phyloP scores from a whole-genome alignment of 352 stramenopile species.

The Phytophthora colocasiae region DNA sequence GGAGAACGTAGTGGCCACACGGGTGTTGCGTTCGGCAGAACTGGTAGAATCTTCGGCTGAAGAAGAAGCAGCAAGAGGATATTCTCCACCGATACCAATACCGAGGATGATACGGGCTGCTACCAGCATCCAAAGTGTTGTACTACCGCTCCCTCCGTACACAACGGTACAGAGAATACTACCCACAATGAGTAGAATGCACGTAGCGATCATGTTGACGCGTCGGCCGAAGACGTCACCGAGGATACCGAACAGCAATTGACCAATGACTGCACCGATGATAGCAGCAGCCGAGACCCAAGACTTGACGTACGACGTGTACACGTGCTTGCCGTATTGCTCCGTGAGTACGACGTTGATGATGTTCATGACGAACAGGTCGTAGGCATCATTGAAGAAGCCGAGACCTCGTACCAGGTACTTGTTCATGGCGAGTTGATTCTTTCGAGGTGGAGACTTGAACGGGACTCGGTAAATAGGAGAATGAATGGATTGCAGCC shows the following conservation, averaged over 20 bases:
- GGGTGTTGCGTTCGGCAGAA: slow-evolving; percentile 50
- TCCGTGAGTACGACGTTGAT: slow-evolving; percentile 78
- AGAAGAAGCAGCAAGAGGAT: slow-evolving; percentile 51
- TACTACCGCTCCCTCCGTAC: slow-evolving; percentile 8
- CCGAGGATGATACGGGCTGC: slow-evolving; percentile 17
- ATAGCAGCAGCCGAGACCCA: slow-evolving; percentile 55
- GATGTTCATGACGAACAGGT: slow-evolving; percentile 82
- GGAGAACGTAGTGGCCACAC: slow-evolving; percentile 66
- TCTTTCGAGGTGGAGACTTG: slow-evolving; percentile 12
- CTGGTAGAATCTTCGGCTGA: slow-evolving; percentile 59
- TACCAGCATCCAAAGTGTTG: slow-evolving; percentile 26
- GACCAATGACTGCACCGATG: slow-evolving; percentile 26
- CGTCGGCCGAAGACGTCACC: slow-evolving; percentile 28
- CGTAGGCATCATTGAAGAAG: slow-evolving; percentile 81
- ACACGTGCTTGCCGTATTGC: slow-evolving; percentile 65
- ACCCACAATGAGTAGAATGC: slow-evolving; percentile 21
- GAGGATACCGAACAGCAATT: slow-evolving; percentile 24
- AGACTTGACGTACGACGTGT: slow-evolving; percentile 69
- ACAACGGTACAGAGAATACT: slow-evolving; percentile 16
- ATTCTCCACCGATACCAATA: slow-evolving; percentile 28
- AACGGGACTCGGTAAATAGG: slow-evolving; percentile 13
- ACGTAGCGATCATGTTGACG: slow-evolving; percentile 34
- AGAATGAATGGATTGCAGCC: slow-evolving; percentile 8
- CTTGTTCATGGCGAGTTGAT: slow-evolving; percentile 48
- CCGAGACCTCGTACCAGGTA: slow-evolving; percentile 71